Evolutionary conservation across 805 yeast genomes (phyloP), one percentile per base, ranked within the genome.

Genomic region (Saturnispora zaruensis): DNA sequence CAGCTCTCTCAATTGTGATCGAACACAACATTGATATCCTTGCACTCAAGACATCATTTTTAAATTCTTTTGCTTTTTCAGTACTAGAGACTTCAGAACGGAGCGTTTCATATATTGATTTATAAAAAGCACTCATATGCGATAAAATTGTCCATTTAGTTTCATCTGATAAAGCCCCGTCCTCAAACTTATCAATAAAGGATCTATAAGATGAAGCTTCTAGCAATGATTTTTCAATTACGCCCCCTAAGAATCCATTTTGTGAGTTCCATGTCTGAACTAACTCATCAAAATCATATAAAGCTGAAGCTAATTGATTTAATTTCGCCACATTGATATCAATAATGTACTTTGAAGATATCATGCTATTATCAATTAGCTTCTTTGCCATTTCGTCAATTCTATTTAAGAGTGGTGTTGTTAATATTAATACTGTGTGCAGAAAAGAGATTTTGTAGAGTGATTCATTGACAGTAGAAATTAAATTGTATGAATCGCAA

Each of bases 1-100:
- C 82, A 1, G 78, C 71, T 45, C 82, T 64, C 30, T 75, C 78
- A n/a, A 76, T 72, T 30, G 70, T 56, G 1, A 77, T 62, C 7
- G 72, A 66, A 52, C 75, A 65, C 2, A 75, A 51, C 50, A 73
- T 74, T 28, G 63, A 54, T 3, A 67, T 56, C 11, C 50, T 49
- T 5, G 52, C 38, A 21, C 66, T 61, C 18, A 58, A 57, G 5
- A 49, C 38, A 37, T 59, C 66, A 25, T 52, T 49, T n/a, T 54
- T 55, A 13, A 49, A 49, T 11, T 46, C 48, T 28, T 47, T 51
- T 8, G 43, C 33, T 14, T 40, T 49, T 40, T 54, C 56, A 6
- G 57, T 48, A 13, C 60, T 56, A 14, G 62, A 55, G 8, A 59
- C 55, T 3, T 51, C 52, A 3, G 44, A 58, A 36, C 57, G 57